phyloP scores from a whole-genome alignment of 176 grass and related monocot genomes.

The Cocos nucifera region DNA sequence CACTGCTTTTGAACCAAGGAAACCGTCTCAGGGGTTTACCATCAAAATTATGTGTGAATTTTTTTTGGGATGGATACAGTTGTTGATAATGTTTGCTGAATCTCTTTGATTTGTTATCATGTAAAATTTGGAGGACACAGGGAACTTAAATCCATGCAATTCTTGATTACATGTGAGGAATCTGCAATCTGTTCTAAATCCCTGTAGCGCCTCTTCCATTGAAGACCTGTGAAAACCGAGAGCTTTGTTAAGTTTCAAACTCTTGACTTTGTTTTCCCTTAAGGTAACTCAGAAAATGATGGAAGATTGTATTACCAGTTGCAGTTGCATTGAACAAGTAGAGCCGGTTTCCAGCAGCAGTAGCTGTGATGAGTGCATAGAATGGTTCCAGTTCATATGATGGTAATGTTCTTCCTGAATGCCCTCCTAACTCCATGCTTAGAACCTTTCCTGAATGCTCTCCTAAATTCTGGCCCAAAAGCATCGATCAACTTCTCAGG shows the following conservation, averaged over 20 bases:
- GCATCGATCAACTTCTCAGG: conserved; percentile 68
- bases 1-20: no score
- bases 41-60: no score
- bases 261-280: neutral
- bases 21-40: no score
- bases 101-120: no score
- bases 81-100: no score
- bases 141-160: no score
- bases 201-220: conserved; percentile 91
- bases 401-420: conserved; percentile 72
- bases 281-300: neutral
- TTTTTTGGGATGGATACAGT: no score
- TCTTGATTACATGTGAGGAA: conserved; percentile 66
- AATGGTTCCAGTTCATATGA: conserved; percentile 83
- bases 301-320: conserved; percentile 36
- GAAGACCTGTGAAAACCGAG: conserved; percentile 46
- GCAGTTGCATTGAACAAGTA: conserved; percentile 90
- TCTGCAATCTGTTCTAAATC: conserved; percentile 79
- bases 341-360: conserved; percentile 80
- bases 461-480: conserved; percentile 65
- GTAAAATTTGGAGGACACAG: no score
- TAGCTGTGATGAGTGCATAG: conserved; percentile 78
- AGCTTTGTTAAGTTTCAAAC: neutral
- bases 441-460: conserved; percentile 43
- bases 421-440: conserved; percentile 38